Evolutionary conservation across 495 filamentous ascomycete genomes (phyloP).

Genomic region (Talaromyces trachyspermus): DNA sequence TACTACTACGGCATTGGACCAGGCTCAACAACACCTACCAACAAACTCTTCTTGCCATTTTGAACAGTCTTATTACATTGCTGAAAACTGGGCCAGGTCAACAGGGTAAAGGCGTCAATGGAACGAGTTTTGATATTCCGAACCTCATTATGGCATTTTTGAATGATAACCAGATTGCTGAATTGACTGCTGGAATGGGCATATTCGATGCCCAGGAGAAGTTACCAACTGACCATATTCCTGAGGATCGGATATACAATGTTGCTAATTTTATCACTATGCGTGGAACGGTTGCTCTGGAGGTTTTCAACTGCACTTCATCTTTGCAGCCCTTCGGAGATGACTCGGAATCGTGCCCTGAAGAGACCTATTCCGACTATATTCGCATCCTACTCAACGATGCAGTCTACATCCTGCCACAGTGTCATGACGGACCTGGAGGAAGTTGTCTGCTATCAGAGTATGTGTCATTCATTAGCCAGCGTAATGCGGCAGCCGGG

Average conservation of each 20-base stretch:
- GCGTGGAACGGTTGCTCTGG: conserved; percentile 49
- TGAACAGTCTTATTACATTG: conserved; percentile 39
- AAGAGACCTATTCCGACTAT: conserved; percentile 22
- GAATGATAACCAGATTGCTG: conserved; percentile 54
- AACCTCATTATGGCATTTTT: conserved; percentile 46
- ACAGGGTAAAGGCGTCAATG: conserved; percentile 32
- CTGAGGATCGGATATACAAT: conserved; percentile 27
- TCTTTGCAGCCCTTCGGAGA: conserved; percentile 1
- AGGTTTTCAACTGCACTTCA: conserved; percentile 36
- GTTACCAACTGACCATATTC: conserved; percentile 32
- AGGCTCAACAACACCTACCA: conserved; percentile 37
- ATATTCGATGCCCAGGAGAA: conserved; percentile 42
- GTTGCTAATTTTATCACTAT: conserved; percentile 45
- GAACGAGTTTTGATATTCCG: conserved; percentile 30
- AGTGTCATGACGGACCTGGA: conserved; percentile 40
- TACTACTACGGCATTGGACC: conserved; percentile 53
- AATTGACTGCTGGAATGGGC: conserved; percentile 45
- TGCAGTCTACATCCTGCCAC: conserved; percentile 42
- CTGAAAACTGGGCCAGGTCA: conserved; percentile 37
- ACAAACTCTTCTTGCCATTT: conserved; percentile 39
- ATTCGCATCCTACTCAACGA: conserved; percentile 47
- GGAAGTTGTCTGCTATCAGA: conserved; percentile 35
- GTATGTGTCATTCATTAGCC: conserved; percentile 35
- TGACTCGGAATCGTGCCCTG: background rate
- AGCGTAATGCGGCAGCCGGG: conserved; percentile 35